Evolutionary conservation across 139 green algal species (phyloP).

Genomic region (Micractinium sp.): DNA sequence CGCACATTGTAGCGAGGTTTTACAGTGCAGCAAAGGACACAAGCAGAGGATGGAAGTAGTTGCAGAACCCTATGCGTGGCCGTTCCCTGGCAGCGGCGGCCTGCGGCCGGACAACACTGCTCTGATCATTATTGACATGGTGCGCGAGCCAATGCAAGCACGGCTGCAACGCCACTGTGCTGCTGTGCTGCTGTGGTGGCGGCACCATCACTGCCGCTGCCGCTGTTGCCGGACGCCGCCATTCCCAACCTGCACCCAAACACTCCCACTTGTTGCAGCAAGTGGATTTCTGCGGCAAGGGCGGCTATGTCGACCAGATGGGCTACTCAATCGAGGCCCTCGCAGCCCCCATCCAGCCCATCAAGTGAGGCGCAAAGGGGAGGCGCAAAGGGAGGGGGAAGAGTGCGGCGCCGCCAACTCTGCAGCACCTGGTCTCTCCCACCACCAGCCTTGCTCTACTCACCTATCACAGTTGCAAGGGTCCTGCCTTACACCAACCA

Average conservation of each 20-base stretch:
- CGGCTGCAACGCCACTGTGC: neutral
- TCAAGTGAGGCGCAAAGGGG: constrained; percentile 25
- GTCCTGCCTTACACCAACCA: too few species aligned
- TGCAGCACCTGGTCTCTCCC: too few species aligned
- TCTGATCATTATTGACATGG: constrained; percentile 78
- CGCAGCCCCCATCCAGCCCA: constrained; percentile 59
- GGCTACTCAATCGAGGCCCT: constrained; percentile 66
- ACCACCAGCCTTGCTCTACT: too few species aligned
- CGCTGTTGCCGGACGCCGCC: neutral
- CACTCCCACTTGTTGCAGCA: constrained; percentile 27
- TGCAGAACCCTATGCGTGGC: constrained; percentile 61
- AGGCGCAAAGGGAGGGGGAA: too few species aligned
- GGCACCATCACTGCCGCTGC: neutral
- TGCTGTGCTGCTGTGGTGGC: neutral
- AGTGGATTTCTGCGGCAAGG: constrained; percentile 69
- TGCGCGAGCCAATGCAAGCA: constrained; percentile 10
- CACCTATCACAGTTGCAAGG: too few species aligned
- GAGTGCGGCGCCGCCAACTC: too few species aligned
- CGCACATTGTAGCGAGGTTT: too few species aligned
- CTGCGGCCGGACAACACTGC: constrained; percentile 55
- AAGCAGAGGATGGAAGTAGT: neutral
- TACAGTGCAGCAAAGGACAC: too few species aligned
- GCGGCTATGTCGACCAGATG: constrained; percentile 74
- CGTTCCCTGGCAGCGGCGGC: constrained; percentile 48
- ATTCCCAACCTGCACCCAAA: neutral